These are phyloP conservation scores for Sordariomycetes sp. DNA, from an alignment of 2,329 filamentous ascomycete genomes.

Conservation along the genomic window DNA sequence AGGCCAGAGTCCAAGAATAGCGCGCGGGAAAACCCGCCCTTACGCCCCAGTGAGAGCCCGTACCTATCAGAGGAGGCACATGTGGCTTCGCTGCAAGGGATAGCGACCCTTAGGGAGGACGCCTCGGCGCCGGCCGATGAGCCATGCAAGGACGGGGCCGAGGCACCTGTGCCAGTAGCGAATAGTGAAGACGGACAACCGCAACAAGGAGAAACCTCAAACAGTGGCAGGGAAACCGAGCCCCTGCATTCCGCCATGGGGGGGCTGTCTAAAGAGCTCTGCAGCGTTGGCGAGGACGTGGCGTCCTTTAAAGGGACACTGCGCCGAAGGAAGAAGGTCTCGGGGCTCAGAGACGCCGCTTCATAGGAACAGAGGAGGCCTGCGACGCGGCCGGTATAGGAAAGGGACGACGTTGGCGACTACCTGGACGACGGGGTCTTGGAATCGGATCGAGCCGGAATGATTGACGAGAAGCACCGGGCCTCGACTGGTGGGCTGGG, in stretches of 20 bases:
- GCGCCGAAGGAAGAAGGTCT: not conserved
- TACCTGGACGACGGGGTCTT: not conserved
- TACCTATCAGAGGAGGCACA: conserved; percentile 3
- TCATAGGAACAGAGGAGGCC: not conserved
- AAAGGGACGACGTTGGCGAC: not conserved
- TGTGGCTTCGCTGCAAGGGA: conserved; percentile 1
- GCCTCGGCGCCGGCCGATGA: not conserved
- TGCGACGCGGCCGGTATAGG: not conserved
- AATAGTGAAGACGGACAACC: not conserved
- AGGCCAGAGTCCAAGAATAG: not conserved
- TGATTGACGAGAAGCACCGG: not conserved
- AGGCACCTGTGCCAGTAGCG: not conserved
- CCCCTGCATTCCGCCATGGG: not conserved
- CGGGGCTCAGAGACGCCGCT: not conserved
- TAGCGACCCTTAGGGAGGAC: not conserved
- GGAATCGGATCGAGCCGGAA: not conserved
- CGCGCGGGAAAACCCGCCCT: not conserved
- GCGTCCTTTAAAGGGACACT: not conserved
- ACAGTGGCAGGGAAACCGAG: not conserved
- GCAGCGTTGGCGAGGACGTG: not conserved
- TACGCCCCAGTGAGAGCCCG: not conserved
- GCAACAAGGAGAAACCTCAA: not conserved
- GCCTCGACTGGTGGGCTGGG: not conserved
- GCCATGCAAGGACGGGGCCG: not conserved
- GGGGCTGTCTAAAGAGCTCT: not conserved